phyloP scores from a whole-genome alignment of 768 basidiomycete genomes.

The Boletus coccyginus region DNA sequence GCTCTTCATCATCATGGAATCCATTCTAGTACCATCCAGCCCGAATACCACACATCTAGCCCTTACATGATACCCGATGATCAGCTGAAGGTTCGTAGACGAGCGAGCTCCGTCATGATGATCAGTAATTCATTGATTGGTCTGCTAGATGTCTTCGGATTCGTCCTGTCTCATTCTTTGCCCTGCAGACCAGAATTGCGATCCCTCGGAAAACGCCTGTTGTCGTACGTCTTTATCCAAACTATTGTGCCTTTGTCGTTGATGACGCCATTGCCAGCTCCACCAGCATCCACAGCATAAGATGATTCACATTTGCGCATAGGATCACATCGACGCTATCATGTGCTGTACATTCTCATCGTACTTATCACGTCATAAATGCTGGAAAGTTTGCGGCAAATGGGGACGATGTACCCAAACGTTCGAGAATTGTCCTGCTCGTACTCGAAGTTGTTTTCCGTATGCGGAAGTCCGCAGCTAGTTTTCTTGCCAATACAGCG shows the following conservation, averaged over 20 bases:
- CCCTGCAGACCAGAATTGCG: constrained; percentile 64
- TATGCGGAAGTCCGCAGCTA: constrained; percentile 60
- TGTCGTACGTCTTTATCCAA: constrained; percentile 59
- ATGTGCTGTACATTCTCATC: constrained; percentile 7
- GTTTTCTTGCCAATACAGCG: constrained; percentile 57
- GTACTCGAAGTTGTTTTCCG: constrained; percentile 47
- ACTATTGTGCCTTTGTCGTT: not conserved
- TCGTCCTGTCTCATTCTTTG: constrained; percentile 71
- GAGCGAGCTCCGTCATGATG: not conserved
- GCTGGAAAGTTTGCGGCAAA: constrained; percentile 76
- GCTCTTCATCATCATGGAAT: constrained; percentile 89
- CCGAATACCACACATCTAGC: constrained; percentile 61
- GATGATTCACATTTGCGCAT: not conserved
- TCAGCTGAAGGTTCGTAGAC: constrained; percentile 44
- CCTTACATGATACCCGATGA: constrained; percentile 41
- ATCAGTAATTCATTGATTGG: constrained; percentile 1
- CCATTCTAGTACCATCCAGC: constrained; percentile 93
- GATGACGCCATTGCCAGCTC: constrained; percentile 36
- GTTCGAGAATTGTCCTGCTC: constrained; percentile 54
- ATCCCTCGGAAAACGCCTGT: constrained; percentile 69
- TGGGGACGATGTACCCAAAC: constrained; percentile 56
- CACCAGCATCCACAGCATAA: constrained; percentile 46
- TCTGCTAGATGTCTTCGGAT: constrained; percentile 44
- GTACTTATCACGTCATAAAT: constrained; percentile 37
- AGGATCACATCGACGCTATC: constrained; percentile 3